These are phyloP conservation scores for Orbilia ellipsospora DNA, from an alignment of 2,329 filamentous ascomycete species.

Conservation along the genomic window DNA sequence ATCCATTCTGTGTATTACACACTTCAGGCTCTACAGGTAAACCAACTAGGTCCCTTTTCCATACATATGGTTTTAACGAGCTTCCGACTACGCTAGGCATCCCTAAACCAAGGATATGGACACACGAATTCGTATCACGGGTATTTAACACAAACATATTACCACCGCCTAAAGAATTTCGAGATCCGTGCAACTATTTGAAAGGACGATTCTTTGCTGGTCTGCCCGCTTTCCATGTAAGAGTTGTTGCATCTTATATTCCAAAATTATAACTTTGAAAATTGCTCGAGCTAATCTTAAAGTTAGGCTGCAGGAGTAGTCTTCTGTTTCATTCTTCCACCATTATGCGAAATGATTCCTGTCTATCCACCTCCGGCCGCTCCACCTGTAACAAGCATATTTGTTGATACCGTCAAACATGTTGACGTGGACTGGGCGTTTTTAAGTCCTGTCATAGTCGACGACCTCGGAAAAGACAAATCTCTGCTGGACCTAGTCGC, in stretches of 20 bases:
- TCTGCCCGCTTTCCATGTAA: constrained; percentile 9
- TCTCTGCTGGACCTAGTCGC: background rate
- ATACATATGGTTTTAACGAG: background rate
- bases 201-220: constrained; percentile 6
- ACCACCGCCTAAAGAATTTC: constrained; percentile 6
- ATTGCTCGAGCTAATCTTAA: background rate
- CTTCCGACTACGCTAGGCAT: background rate
- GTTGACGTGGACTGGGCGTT: constrained; percentile 10
- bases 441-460: constrained; percentile 7
- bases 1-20: constrained; percentile 4
- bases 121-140: background rate
- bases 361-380: constrained; percentile 10
- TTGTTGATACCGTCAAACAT: constrained; percentile 14
- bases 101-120: constrained; percentile 11
- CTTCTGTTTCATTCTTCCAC: background rate
- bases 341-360: background rate
- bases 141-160: background rate
- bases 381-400: constrained; percentile 10
- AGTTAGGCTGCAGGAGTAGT: constrained; percentile 6
- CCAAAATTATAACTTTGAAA: background rate
- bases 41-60: background rate
- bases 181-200: background rate
- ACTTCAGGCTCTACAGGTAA: constrained; percentile 17
- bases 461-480: constrained; percentile 5
- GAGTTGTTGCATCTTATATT: background rate